Conservation (phyloP, 2,329 filamentous ascomycete genomes). For the Fusarium verticillioides region DNA sequence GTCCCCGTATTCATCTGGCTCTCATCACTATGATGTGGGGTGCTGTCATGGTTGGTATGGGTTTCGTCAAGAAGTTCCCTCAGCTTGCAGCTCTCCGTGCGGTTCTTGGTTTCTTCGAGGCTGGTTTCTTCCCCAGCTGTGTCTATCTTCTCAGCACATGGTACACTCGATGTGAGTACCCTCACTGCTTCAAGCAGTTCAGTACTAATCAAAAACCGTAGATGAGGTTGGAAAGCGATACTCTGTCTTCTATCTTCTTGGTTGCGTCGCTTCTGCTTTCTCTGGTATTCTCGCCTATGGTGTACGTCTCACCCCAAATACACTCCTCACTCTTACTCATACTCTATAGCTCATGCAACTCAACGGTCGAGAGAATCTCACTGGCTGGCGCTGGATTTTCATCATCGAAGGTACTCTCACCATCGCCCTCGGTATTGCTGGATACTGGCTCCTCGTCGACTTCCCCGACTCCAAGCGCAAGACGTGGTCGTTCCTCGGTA, state of each 20-base stretch:
- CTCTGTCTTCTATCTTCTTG: slow-evolving; percentile 75
- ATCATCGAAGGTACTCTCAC: slow-evolving; percentile 66
- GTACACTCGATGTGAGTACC: slow-evolving; percentile 71
- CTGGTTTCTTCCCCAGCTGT: slow-evolving; percentile 77
- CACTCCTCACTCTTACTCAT: background rate
- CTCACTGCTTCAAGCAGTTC: rapidly evolving
- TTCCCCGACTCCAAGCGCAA: slow-evolving; percentile 68
- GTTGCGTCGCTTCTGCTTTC: slow-evolving; percentile 73
- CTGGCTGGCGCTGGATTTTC: slow-evolving; percentile 77
- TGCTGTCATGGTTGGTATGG: slow-evolving; percentile 71
- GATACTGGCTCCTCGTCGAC: slow-evolving; percentile 70
- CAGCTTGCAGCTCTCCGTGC: slow-evolving; percentile 66
- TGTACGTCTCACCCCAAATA: slow-evolving; percentile 52
- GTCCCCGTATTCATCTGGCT: slow-evolving; percentile 67
- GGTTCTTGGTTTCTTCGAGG: slow-evolving; percentile 72
- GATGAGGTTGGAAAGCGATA: slow-evolving; percentile 78
- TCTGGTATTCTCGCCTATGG: slow-evolving; percentile 77
- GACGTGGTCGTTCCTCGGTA: slow-evolving; percentile 64
- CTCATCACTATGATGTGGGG: slow-evolving; percentile 70
- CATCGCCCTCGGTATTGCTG: slow-evolving; percentile 58
- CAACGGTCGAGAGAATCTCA: slow-evolving; percentile 63
- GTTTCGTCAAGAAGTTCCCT: slow-evolving; percentile 65
- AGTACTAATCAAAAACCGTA: slow-evolving; percentile 26
- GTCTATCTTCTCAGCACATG: slow-evolving; percentile 80
- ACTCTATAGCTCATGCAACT: slow-evolving; percentile 67